Evolutionary conservation across 1,284 basidiomycete genomes (phyloP).

Genomic region (Cutaneotrichosporon daszewskae): DNA sequence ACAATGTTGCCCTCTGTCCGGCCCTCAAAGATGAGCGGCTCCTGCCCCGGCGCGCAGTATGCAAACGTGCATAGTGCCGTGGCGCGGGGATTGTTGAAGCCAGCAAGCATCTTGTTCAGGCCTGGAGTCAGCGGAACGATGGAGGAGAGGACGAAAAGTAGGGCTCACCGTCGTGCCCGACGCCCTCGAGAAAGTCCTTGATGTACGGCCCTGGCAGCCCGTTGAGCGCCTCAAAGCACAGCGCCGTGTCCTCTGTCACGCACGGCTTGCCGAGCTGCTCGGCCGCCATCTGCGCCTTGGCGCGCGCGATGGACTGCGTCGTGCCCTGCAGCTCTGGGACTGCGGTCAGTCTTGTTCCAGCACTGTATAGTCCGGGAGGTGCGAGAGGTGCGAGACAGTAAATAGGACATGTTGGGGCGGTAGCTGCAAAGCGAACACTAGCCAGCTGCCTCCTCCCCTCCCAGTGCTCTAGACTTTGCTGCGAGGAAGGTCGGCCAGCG

Average conservation of each 20-base stretch:
- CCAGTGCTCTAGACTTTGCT: no score
- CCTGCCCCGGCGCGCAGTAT: constrained; percentile 75
- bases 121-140: constrained; percentile 51
- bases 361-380: no score
- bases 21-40: constrained; percentile 79
- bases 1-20: constrained; percentile 84
- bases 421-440: no score
- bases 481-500: no score
- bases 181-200: constrained; percentile 75
- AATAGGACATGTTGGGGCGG: no score
- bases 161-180: constrained; percentile 67
- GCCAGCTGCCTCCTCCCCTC: no score
- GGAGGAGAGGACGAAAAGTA: no score
- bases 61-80: constrained; percentile 94
- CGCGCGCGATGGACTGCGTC: constrained; percentile 81
- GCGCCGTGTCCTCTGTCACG: constrained; percentile 94
- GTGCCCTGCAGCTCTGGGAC: constrained; percentile 93
- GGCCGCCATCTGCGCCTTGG: constrained; percentile 81
- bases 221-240: constrained; percentile 80
- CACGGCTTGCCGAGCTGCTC: constrained; percentile 77
- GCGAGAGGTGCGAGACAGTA: no score
- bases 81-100: constrained; percentile 75
- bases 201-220: constrained; percentile 96
- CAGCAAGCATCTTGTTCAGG: constrained; percentile 75
- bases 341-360: constrained; percentile 36